Evolutionary conservation across 345 rosid genomes (phyloP).

Genomic region (Eucalyptus regnans): DNA sequence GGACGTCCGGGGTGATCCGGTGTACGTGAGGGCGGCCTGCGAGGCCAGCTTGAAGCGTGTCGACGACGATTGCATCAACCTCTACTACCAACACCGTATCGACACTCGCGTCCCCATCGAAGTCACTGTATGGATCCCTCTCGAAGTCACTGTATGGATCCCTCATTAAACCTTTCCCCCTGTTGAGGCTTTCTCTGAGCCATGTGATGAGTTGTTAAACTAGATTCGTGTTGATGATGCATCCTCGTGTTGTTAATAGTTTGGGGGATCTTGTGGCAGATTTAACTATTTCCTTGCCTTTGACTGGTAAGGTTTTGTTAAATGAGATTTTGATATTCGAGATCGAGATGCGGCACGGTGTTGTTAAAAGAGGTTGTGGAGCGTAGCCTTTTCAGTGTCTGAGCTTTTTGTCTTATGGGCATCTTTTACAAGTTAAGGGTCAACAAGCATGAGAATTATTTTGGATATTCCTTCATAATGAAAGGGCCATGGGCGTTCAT

Average conservation of each 20-base stretch:
- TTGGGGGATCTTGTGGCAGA: neutral
- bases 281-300: neutral
- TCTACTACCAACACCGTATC: conserved; percentile 52
- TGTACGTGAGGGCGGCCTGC: conserved; percentile 39
- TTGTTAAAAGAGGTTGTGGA: neutral
- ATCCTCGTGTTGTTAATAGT: neutral
- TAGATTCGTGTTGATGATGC: neutral
- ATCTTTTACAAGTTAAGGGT: neutral
- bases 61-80: conserved; percentile 32
- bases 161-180: neutral
- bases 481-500: neutral
- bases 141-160: conserved; percentile 39
- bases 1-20: conserved; percentile 35
- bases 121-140: conserved; percentile 25
- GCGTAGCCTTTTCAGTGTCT: neutral
- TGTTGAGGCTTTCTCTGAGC: neutral
- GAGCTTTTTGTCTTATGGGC: neutral
- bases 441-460: neutral
- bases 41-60: conserved; percentile 54
- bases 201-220: neutral
- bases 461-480: neutral
- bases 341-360: neutral
- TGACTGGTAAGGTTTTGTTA: neutral
- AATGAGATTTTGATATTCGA: neutral
- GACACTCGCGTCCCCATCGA: conserved; percentile 45